Percentiles rank a stretch among this genome's conserved stretches.
Conservation (phyloP, 108 stramenopile species). For the Nannochloropsis oceanica region DNA sequence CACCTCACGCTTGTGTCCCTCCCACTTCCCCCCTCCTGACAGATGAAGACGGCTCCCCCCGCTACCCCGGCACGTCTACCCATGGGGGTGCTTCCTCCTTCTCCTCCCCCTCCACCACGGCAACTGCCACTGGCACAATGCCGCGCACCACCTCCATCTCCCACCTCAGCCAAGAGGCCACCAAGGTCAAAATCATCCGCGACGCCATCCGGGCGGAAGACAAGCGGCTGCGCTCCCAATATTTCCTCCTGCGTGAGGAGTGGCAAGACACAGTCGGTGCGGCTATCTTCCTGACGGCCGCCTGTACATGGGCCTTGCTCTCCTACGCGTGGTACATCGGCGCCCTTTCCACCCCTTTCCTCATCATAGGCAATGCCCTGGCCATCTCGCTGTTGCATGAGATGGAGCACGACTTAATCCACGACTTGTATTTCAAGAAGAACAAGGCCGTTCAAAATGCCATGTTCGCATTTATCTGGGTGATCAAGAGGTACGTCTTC, state of each 20-base stretch:
- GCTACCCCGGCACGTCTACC: not conserved
- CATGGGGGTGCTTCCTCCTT: not conserved
- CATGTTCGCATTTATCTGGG: not conserved
- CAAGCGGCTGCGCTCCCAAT: not conserved
- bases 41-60: not conserved
- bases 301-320: not conserved
- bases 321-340: not conserved
- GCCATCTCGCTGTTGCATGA: not conserved
- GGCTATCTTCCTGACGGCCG: not conserved
- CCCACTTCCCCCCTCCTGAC: not conserved
- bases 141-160: not conserved
- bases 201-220: not conserved
- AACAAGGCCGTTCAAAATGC: not conserved
- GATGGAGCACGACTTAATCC: not conserved
- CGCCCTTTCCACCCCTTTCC: not conserved
- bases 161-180: not conserved
- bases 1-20: not conserved
- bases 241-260: not conserved
- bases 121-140: not conserved
- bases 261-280: not conserved
- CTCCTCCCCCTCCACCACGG: not conserved
- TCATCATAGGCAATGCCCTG: not conserved
- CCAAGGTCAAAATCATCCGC: not conserved
- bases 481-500: not conserved
- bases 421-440: not conserved